Evolutionary conservation across 2,329 filamentous ascomycete species (phyloP), one percentile per base, ranked within the genome.

Genomic region (Fusarium nisikadoi): DNA sequence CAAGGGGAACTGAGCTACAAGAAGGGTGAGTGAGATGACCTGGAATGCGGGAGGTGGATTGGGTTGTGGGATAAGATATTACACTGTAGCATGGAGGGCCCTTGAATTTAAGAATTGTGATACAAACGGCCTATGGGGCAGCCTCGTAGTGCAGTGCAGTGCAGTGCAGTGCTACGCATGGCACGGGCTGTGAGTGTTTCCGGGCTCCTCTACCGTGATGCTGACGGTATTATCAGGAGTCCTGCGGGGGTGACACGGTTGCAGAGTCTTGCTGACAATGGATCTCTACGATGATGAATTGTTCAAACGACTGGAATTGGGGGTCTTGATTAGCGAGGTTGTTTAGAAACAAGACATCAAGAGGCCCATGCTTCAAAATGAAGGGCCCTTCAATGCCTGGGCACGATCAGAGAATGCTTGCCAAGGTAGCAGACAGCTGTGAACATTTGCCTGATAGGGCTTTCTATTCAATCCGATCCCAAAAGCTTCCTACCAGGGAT

Each of bases 11-110:
- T 56, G 43, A 39, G 70, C 46, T 25, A 56, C 42, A 52, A 60
- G 52, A 68, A 72, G 64, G 53, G 62, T 46, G 67, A 62, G 52
- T 61, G 69, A 72, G 70, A 70, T 72, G 63, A 62, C 61, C 61
- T 46, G 65, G 70, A 72, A 72, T 72, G 69, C 47, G 59, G 65
- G 60, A 72, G 38, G 47, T 62, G 65, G 64, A 63, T 52, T 65
- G 45, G 45, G 39, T 45, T 61, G 49, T 42, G 60, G 67, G 61
- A 67, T 65, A 53, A 71, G 68, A 64, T 71, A 68, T 66, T 66
- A 36, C 63, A 66, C 27, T 66, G 63, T 60, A 62, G 50, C 63
- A 65, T 65, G 63, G 54, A 65, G 64, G 64, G 52, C 43, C 61
- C 67, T 62, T 67, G 43, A 67, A 50, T 45, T 43, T 45, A 46